Conservation (phyloP, 352 stramenopile species). For the Globisporangium emineosum region DNA sequence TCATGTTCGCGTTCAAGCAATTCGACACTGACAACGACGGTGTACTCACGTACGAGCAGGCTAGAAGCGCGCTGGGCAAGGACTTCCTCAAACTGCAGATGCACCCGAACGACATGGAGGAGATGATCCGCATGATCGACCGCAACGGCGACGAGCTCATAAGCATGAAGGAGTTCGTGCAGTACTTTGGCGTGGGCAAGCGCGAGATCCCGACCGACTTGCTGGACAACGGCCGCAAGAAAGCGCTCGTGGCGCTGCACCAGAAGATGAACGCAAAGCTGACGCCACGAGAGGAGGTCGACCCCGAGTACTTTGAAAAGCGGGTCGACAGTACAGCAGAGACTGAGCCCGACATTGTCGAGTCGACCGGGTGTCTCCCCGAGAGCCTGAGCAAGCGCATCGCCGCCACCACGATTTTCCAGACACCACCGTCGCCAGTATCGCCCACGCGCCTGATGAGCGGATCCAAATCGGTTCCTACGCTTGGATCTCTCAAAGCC, state of each 20-base stretch:
- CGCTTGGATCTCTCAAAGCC: slow-evolving; percentile 20
- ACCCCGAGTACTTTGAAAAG: slow-evolving; percentile 33
- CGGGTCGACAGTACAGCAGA: background rate
- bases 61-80: slow-evolving; percentile 53
- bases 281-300: slow-evolving; percentile 48
- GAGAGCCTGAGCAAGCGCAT: slow-evolving; percentile 52
- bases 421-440: slow-evolving; percentile 15
- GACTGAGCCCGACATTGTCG: background rate
- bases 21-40: slow-evolving; percentile 75
- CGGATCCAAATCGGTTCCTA: slow-evolving; percentile 23
- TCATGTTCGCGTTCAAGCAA: slow-evolving; percentile 78
- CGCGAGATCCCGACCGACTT: slow-evolving; percentile 58
- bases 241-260: slow-evolving; percentile 54
- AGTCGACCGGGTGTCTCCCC: slow-evolving; percentile 41
- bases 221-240: slow-evolving; percentile 60
- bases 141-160: slow-evolving; percentile 66
- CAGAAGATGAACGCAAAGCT: slow-evolving; percentile 42
- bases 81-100: slow-evolving; percentile 65
- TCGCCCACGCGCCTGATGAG: slow-evolving; percentile 1
- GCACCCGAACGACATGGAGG: slow-evolving; percentile 46
- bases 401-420: slow-evolving; percentile 30
- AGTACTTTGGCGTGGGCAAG: slow-evolving; percentile 70
- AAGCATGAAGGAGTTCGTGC: slow-evolving; percentile 80
- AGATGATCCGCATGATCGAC: slow-evolving; percentile 77
- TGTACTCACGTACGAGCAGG: slow-evolving; percentile 66